phyloP scores from a whole-genome alignment of 2,329 filamentous ascomycete genomes.

The Daldinia eschscholtzii region DNA sequence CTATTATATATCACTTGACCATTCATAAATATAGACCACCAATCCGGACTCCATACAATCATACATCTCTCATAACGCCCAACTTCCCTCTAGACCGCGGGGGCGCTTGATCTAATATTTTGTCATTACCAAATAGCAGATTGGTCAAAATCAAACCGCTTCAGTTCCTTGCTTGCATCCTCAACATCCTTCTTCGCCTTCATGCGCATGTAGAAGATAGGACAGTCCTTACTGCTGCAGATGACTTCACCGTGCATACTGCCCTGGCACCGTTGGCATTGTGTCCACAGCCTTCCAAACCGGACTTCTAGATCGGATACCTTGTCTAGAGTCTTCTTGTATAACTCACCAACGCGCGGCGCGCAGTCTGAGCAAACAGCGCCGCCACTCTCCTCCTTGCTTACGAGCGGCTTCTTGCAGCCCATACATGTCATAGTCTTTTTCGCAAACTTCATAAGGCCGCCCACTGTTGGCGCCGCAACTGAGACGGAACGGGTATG shows the following conservation, averaged over 20 bases:
- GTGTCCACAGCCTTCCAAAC: slow-evolving; percentile 95
- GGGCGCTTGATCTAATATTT: slow-evolving; percentile 13
- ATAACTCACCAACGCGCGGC: slow-evolving; percentile 88
- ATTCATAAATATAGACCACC: slow-evolving; percentile 6
- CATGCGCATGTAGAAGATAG: slow-evolving; percentile 99
- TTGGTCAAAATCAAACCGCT: slow-evolving; percentile 88
- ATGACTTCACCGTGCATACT: slow-evolving; percentile 99
- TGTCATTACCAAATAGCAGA: slow-evolving; percentile 69
- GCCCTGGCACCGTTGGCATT: slow-evolving; percentile 97
- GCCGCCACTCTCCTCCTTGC: slow-evolving; percentile 82
- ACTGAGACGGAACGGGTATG: slow-evolving; percentile 96
- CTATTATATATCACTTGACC: slow-evolving; percentile 18
- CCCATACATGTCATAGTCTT: slow-evolving; percentile 99
- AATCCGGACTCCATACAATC: slow-evolving; percentile 40
- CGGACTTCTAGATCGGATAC: slow-evolving; percentile 93
- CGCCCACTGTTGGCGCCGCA: slow-evolving; percentile 89
- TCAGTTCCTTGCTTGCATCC: slow-evolving; percentile 90
- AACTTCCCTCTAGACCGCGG: slow-evolving; percentile 27
- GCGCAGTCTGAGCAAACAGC: slow-evolving; percentile 91
- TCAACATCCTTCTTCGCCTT: slow-evolving; percentile 99
- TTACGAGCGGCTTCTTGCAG: slow-evolving; percentile 94
- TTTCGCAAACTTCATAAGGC: slow-evolving; percentile 98
- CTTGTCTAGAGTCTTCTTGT: slow-evolving; percentile 89
- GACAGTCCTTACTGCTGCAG: slow-evolving; percentile 94
- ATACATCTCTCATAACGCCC: slow-evolving; percentile 35